phyloP scores from a whole-genome alignment of 148 eudicot genomes.

The Spergularia marina region DNA sequence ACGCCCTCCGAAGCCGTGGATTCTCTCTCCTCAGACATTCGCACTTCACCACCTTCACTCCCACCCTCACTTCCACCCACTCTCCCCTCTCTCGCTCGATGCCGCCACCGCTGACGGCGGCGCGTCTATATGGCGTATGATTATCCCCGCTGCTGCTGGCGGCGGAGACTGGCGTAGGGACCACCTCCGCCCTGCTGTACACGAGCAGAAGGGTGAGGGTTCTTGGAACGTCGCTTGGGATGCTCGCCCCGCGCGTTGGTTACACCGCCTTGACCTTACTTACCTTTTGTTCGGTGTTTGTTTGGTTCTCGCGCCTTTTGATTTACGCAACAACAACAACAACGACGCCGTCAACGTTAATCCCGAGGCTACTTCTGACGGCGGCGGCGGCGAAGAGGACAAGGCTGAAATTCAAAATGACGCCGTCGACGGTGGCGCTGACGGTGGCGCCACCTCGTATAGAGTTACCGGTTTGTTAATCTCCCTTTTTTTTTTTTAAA shows the following conservation, averaged over 20 bases:
- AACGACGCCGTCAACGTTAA: too few species aligned
- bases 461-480: slow-evolving; percentile 42
- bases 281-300: slow-evolving; percentile 63
- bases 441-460: slow-evolving; percentile 21
- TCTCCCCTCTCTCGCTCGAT: not conserved
- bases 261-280: slow-evolving; percentile 50
- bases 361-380: slow-evolving; percentile 10
- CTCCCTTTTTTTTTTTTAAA: too few species aligned
- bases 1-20: slow-evolving; percentile 62
- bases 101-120: slow-evolving; percentile 17
- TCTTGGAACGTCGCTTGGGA: slow-evolving; percentile 87
- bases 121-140: slow-evolving; percentile 52
- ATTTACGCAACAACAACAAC: not conserved
- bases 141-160: slow-evolving; percentile 21
- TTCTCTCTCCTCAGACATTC: slow-evolving; percentile 34
- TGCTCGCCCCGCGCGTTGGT: slow-evolving; percentile 74
- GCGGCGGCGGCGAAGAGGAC: not conserved
- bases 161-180: slow-evolving; percentile 31
- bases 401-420: not conserved
- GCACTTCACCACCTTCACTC: slow-evolving; percentile 27
- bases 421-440: not conserved
- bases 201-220: slow-evolving; percentile 57
- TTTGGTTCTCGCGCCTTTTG: slow-evolving; percentile 39
- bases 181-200: slow-evolving; percentile 26
- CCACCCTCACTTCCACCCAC: slow-evolving; percentile 21